phyloP scores from a whole-genome alignment of 2,329 filamentous ascomycete genomes.

The Massarina eburnea region DNA sequence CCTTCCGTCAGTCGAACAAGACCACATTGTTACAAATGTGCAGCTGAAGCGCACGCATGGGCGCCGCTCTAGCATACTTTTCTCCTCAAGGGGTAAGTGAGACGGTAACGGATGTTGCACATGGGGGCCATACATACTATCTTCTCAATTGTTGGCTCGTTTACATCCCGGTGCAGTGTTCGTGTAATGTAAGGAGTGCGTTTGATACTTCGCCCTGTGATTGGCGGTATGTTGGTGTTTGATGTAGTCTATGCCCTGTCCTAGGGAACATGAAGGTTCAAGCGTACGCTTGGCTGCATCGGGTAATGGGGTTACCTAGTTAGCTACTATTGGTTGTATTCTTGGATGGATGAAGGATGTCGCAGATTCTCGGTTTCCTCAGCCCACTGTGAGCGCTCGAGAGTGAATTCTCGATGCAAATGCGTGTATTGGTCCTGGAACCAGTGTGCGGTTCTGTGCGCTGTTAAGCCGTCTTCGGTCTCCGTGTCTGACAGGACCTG shows the following conservation, averaged over 20 bases:
- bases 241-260: too few relatives aligned
- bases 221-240: not conserved
- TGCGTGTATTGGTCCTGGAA: too few relatives aligned
- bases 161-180: not conserved
- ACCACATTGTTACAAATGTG: not conserved
- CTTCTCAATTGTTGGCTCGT: too few relatives aligned
- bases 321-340: not conserved
- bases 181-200: not conserved
- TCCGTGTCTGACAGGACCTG: too few relatives aligned
- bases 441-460: too few relatives aligned
- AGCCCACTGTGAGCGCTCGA: constrained; percentile 1
- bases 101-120: not conserved
- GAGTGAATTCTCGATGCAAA: not conserved
- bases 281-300: constrained; percentile 4
- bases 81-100: too few relatives aligned
- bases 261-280: too few relatives aligned
- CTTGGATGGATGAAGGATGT: not conserved
- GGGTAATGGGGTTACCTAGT: too few relatives aligned
- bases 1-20: not conserved
- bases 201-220: not conserved
- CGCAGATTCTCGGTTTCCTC: not conserved
- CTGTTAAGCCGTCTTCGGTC: too few relatives aligned
- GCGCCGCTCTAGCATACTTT: too few relatives aligned
- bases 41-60: too few relatives aligned
- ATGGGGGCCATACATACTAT: not conserved